Percentiles rank a stretch among this genome's conserved stretches.
phyloP scores from a whole-genome alignment of 148 eudicot species.

The Silene latifolia region DNA sequence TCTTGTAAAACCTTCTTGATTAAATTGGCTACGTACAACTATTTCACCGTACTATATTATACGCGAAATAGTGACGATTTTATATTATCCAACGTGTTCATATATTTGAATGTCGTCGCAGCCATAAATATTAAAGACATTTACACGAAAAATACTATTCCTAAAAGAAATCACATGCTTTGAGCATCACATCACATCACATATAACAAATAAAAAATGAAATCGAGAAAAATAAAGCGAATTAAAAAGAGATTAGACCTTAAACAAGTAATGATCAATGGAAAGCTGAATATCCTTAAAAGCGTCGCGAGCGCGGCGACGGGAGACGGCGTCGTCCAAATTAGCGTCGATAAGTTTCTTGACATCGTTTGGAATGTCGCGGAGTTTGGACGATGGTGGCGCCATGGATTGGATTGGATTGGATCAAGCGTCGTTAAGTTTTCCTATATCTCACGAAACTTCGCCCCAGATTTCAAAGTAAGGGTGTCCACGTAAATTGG shows the following conservation, averaged over 20 bases:
- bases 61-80: too few species aligned
- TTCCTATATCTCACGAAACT: not conserved
- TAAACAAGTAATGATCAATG: slow-evolving; percentile 80
- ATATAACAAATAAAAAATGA: not conserved
- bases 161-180: too few species aligned
- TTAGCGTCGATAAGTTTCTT: slow-evolving; percentile 58
- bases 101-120: not conserved
- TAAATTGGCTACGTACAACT: not conserved
- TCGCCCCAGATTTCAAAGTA: too few species aligned
- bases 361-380: slow-evolving; percentile 49
- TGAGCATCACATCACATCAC: not conserved
- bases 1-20: not conserved
- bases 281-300: slow-evolving; percentile 74
- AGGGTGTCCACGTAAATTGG: too few species aligned
- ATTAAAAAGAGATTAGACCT: slow-evolving; percentile 32
- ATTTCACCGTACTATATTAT: too few species aligned
- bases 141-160: too few species aligned
- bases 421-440: not conserved
- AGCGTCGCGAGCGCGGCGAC: slow-evolving; percentile 89
- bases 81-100: not conserved
- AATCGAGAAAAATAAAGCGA: not conserved
- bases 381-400: slow-evolving; percentile 29
- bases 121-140: not conserved
- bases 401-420: slow-evolving; percentile 21
- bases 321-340: slow-evolving; percentile 64